Evolutionary conservation across 306 rosid species (phyloP).

Genomic region (Rosa chinensis): DNA sequence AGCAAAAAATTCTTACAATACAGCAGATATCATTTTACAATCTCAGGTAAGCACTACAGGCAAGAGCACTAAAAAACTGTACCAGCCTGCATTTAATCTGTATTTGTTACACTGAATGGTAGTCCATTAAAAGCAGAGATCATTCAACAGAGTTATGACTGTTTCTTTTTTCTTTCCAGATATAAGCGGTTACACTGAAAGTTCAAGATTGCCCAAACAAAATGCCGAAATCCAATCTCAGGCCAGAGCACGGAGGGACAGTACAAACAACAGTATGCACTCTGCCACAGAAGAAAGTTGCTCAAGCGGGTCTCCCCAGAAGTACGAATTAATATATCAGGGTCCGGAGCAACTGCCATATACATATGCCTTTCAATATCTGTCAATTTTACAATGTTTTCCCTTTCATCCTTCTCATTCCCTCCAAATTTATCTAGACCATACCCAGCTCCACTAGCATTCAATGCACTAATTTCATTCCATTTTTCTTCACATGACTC

Average conservation of each 20-base stretch:
- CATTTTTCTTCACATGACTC: conserved; percentile 39
- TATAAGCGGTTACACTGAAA: conserved; percentile 37
- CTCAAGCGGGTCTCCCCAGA: conserved; percentile 50
- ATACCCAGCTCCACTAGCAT: conserved; percentile 19
- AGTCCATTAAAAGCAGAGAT: not conserved
- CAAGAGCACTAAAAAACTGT: not conserved
- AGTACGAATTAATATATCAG: conserved; percentile 41
- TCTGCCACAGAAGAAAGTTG: conserved; percentile 58
- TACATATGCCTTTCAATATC: conserved; percentile 48
- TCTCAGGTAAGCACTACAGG: not conserved
- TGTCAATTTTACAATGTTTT: conserved; percentile 23
- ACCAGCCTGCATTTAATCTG: not conserved
- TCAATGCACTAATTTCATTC: conserved; percentile 28
- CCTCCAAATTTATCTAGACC: conserved; percentile 23
- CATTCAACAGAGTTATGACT: conserved; percentile 6
- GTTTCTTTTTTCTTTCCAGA: conserved; percentile 45
- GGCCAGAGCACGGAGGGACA: conserved; percentile 45
- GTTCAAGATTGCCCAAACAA: conserved; percentile 42
- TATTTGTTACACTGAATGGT: not conserved
- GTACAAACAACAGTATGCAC: conserved; percentile 32
- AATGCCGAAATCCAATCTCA: conserved; percentile 44
- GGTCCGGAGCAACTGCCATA: conserved; percentile 34
- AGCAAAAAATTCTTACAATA: not conserved
- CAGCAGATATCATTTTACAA: not conserved
- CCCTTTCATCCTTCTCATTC: conserved; percentile 27